Percentiles rank a stretch among this genome's conserved stretches.
phyloP scores from a whole-genome alignment of 2,329 filamentous ascomycete species.

The Xylaria digitata region DNA sequence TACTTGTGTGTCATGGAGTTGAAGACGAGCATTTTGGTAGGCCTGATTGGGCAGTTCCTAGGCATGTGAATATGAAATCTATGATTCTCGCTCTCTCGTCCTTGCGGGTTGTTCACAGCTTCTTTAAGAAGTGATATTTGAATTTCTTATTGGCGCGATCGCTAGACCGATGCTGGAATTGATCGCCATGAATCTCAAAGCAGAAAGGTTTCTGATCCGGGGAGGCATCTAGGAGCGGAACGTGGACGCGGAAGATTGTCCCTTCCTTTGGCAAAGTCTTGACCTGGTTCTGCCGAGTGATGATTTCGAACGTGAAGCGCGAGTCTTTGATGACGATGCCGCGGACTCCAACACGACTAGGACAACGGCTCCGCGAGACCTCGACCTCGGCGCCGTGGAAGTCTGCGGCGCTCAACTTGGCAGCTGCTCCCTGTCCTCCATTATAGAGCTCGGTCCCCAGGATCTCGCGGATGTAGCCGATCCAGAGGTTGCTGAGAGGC shows the following conservation, averaged over 20 bases:
- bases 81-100: not conserved
- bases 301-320: constrained; percentile 85
- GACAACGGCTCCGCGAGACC: constrained; percentile 84
- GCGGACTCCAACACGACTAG: constrained; percentile 81
- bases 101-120: constrained; percentile 61
- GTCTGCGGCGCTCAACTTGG: constrained; percentile 85
- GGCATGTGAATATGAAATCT: not conserved
- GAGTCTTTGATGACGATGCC: constrained; percentile 93
- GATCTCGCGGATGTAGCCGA: constrained; percentile 85
- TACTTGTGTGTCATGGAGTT: not conserved
- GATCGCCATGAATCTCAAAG: constrained; percentile 88
- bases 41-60: not conserved
- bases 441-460: constrained; percentile 70
- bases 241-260: constrained; percentile 81
- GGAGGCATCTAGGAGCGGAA: constrained; percentile 58
- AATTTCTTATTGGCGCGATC: constrained; percentile 93
- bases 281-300: constrained; percentile 76
- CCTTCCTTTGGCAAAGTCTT: constrained; percentile 92
- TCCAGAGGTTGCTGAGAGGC: constrained; percentile 82
- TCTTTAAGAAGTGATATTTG: constrained; percentile 82
- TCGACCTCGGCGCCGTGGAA: constrained; percentile 88
- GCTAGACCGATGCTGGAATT: constrained; percentile 83
- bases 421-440: constrained; percentile 70
- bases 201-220: constrained; percentile 60
- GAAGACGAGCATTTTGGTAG: not conserved